Percentiles rank a stretch among this genome's conserved stretches.
These are phyloP conservation scores for Phialophora macrospora DNA, from an alignment of 2,329 filamentous ascomycete species.

Conservation along the genomic window DNA sequence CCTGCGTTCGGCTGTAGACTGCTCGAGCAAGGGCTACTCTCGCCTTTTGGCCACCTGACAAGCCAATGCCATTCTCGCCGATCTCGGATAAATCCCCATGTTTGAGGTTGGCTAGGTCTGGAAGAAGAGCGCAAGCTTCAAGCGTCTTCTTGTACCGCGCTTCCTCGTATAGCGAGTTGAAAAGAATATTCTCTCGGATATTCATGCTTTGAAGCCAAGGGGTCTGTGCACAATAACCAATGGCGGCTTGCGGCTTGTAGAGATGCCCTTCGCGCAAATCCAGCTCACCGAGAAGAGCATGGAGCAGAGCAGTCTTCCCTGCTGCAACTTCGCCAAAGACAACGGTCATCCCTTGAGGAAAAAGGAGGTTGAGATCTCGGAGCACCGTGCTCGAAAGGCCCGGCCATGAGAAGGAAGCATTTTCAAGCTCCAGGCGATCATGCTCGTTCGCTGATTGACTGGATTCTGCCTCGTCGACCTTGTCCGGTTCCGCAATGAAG, in stretches of 20 bases:
- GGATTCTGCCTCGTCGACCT: constrained; percentile 60
- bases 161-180: constrained; percentile 70
- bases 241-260: constrained; percentile 56
- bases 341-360: constrained; percentile 63
- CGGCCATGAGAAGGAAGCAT: constrained; percentile 80
- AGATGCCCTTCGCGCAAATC: constrained; percentile 59
- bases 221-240: constrained; percentile 69
- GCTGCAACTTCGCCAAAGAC: constrained; percentile 67
- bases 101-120: constrained; percentile 67
- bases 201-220: constrained; percentile 74
- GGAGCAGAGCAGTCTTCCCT: constrained; percentile 66
- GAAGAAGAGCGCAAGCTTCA: constrained; percentile 65
- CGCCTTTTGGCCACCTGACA: constrained; percentile 66
- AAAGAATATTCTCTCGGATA: constrained; percentile 70
- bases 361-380: constrained; percentile 58
- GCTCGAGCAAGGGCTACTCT: constrained; percentile 66
- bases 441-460: constrained; percentile 36
- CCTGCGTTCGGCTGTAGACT: constrained; percentile 60
- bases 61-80: constrained; percentile 65
- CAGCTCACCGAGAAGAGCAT: constrained; percentile 64
- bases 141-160: constrained; percentile 70
- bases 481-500: constrained; percentile 86
- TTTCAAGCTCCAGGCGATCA: constrained; percentile 56
- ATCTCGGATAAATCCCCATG: constrained; percentile 67
- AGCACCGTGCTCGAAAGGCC: constrained; percentile 65